Evolutionary conservation across 2,329 filamentous ascomycete species (phyloP), one percentile per base, ranked within the genome.

Genomic region (Ophiognomonia clavigignenti-juglandacearum): DNA sequence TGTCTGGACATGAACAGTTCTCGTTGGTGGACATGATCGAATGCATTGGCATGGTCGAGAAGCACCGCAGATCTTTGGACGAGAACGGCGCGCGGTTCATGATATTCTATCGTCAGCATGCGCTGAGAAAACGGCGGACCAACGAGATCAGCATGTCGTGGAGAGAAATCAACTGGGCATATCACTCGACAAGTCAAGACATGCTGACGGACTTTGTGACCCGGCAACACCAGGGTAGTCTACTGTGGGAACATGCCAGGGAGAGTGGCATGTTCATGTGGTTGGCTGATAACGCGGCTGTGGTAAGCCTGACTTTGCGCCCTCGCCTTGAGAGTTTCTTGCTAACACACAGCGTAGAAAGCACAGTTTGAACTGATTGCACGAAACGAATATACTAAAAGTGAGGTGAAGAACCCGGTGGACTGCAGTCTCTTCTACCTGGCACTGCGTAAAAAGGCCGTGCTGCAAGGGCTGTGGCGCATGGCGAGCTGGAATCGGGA

Each of bases 211-310:
- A 96, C 62, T 83, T 96, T 57, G 85, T 96, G 9, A 82, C 83
- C 10, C 74, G 80, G 18, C 88, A 95, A 58, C 90, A 86, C 56
- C 85, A 90, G 53, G 85, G 85, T 1, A 84, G 80, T 50, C 75
- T 97, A 70, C 70, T 85, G 6, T 98, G 93, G 93, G 79, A 86
- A 53, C 78, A 91, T 57, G 93, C 92, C 2, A 78, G 86, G 39
- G 86, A 95, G 61, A 88, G 86, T 55, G 93, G 93, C 10, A 76
- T 97, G 46, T 96, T 96, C 61, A 92, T 96, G 83, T 98, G 93
- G 92, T 75, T 98, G 53, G 80, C 82, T 1, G 91, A 96, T 63
- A 66, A 75, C 16, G 78, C 77, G 45, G 83, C 89, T 19, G 71
- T 97, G 61, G 88, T 93, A 74, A 65, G 83, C n/a, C 43, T 22